These are phyloP conservation scores for Thielaviopsis ethacetica DNA, from an alignment of 2,329 filamentous ascomycete genomes.

Conservation along the genomic window DNA sequence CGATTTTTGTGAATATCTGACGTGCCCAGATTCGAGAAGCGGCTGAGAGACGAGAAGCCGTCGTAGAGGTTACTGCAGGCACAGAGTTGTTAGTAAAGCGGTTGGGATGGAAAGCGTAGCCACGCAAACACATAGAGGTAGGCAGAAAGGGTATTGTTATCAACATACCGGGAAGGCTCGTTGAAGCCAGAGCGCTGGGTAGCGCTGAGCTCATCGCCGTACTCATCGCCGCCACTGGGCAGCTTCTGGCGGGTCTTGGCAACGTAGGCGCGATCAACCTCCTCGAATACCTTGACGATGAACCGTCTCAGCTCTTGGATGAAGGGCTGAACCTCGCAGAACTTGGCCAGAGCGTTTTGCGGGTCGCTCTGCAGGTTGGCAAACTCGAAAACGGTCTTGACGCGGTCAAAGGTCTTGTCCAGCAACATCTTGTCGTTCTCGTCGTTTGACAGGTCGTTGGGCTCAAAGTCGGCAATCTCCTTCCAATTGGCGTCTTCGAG, in stretches of 20 bases:
- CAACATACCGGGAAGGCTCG: constrained; percentile 4
- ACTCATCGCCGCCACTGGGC: constrained; percentile 7
- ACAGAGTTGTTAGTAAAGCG: not conserved
- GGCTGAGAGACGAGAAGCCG: constrained; percentile 8
- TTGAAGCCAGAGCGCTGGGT: constrained; percentile 7
- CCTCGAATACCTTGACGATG: constrained; percentile 11
- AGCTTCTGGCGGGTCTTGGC: constrained; percentile 12
- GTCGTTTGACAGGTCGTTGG: constrained; percentile 8
- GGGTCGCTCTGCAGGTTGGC: constrained; percentile 7
- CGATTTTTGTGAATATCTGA: constrained; percentile 8
- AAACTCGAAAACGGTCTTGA: constrained; percentile 8
- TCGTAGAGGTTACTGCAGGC: constrained; percentile 9
- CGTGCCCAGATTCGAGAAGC: constrained; percentile 9
- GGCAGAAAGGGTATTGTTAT: not conserved
- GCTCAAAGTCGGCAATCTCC: constrained; percentile 9
- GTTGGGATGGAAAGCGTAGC: not conserved
- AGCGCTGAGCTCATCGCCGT: not conserved
- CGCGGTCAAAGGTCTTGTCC: constrained; percentile 2
- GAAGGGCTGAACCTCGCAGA: constrained; percentile 9
- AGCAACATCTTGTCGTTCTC: constrained; percentile 6
- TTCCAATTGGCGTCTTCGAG: constrained; percentile 7
- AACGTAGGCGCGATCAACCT: constrained; percentile 10
- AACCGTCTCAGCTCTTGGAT: constrained; percentile 11
- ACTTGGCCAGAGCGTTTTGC: constrained; percentile 3
- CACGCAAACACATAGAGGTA: not conserved